Evolutionary conservation across 129 eudicot genomes (phyloP).

Genomic region (Silybum marianum): DNA sequence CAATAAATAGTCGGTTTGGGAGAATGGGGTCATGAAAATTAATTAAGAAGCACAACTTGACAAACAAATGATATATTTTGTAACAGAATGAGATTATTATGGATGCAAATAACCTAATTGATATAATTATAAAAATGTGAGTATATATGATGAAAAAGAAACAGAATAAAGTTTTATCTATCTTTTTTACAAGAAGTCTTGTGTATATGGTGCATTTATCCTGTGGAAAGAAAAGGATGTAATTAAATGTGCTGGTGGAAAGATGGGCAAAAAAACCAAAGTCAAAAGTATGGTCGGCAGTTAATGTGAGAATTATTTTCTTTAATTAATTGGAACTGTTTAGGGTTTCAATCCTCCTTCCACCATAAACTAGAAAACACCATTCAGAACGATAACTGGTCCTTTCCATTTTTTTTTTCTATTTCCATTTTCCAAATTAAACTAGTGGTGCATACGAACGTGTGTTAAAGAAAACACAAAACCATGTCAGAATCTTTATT

Average conservation of each 20-base stretch:
- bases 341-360: too few relatives aligned
- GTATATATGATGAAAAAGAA: too few relatives aligned
- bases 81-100: too few relatives aligned
- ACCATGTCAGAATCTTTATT: neutral
- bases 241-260: slow-evolving; percentile 38
- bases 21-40: too few relatives aligned
- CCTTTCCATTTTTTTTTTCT: neutral
- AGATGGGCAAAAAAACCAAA: slow-evolving; percentile 37
- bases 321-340: neutral
- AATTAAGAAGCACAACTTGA: too few relatives aligned
- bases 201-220: neutral
- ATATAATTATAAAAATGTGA: too few relatives aligned
- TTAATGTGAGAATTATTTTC: neutral
- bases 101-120: too few relatives aligned
- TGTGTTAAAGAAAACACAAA: slow-evolving; percentile 5
- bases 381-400: neutral
- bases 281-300: slow-evolving; percentile 45
- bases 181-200: too few relatives aligned
- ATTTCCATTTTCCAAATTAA: neutral
- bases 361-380: neutral
- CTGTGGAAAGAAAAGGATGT: slow-evolving; percentile 6
- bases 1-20: too few relatives aligned
- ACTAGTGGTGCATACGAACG: slow-evolving; percentile 19
- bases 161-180: too few relatives aligned
- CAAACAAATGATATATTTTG: too few relatives aligned